phyloP scores from a whole-genome alignment of 306 rosid genomes.

The Cyclanthera cordifolia region DNA sequence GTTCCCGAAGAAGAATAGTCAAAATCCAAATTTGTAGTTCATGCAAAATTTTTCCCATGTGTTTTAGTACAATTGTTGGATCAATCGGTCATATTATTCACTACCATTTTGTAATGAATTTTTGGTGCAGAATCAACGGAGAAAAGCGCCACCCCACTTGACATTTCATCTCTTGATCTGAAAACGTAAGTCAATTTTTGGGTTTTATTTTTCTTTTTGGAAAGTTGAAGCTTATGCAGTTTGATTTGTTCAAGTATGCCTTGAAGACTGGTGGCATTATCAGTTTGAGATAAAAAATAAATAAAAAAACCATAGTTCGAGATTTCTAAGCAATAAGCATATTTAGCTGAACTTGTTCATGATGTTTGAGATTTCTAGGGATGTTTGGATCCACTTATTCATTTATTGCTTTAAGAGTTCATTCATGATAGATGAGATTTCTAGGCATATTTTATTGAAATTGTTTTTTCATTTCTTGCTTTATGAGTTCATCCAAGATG shows the following conservation, averaged over 20 bases:
- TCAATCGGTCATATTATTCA: not conserved
- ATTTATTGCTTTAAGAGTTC: not conserved
- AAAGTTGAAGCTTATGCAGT: slow-evolving; percentile 13
- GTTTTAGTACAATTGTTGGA: not conserved
- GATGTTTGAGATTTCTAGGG: not conserved
- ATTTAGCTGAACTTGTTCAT: not conserved
- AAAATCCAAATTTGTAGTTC: not conserved
- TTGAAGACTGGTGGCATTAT: not conserved
- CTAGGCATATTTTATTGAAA: not conserved
- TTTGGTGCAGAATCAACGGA: slow-evolving; percentile 52
- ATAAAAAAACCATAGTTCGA: too few species aligned
- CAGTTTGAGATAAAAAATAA: too few species aligned
- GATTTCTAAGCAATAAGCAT: not conserved
- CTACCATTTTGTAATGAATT: not conserved
- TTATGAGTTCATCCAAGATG: not conserved
- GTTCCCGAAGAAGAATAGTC: too few species aligned
- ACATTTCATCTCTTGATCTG: slow-evolving; percentile 70
- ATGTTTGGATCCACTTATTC: not conserved
- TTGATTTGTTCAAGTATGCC: not conserved
- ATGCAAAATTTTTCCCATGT: not conserved
- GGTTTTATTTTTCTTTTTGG: not conserved
- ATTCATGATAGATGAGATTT: not conserved
- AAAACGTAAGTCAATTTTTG: slow-evolving; percentile 58
- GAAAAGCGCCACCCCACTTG: slow-evolving; percentile 49
- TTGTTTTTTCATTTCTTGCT: not conserved